Evolutionary conservation across 106 monocot genomes (phyloP).

Genomic region (Phalaenopsis equestris): DNA sequence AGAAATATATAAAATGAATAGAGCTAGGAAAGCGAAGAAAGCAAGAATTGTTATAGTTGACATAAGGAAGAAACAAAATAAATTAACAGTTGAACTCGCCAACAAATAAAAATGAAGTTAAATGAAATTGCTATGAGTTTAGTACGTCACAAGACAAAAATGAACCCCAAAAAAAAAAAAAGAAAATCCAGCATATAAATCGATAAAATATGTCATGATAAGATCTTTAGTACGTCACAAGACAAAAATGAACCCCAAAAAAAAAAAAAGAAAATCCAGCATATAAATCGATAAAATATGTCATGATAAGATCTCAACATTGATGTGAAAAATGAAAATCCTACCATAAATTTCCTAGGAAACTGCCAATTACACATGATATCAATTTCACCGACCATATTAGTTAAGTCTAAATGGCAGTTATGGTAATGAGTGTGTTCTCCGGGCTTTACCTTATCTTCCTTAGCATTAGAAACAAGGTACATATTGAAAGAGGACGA

Average conservation of each 20-base stretch:
- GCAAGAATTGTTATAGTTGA: not conserved
- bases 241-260: not conserved
- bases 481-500: constrained; percentile 46
- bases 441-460: constrained; percentile 67
- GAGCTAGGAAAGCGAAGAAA: not conserved
- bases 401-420: not conserved
- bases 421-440: not conserved
- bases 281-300: not conserved
- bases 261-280: not conserved
- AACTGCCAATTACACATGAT: not conserved
- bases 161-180: not conserved
- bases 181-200: not conserved
- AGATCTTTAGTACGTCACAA: not conserved
- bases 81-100: not conserved
- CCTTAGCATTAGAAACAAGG: constrained; percentile 49
- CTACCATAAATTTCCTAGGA: not conserved
- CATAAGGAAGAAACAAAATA: not conserved
- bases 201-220: not conserved
- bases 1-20: not conserved
- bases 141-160: not conserved
- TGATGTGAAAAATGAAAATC: not conserved
- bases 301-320: not conserved
- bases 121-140: not conserved
- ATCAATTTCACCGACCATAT: not conserved
- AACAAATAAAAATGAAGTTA: not conserved